Conservation (phyloP, 2,329 filamentous ascomycete genomes). For the Claviceps sp. region DNA sequence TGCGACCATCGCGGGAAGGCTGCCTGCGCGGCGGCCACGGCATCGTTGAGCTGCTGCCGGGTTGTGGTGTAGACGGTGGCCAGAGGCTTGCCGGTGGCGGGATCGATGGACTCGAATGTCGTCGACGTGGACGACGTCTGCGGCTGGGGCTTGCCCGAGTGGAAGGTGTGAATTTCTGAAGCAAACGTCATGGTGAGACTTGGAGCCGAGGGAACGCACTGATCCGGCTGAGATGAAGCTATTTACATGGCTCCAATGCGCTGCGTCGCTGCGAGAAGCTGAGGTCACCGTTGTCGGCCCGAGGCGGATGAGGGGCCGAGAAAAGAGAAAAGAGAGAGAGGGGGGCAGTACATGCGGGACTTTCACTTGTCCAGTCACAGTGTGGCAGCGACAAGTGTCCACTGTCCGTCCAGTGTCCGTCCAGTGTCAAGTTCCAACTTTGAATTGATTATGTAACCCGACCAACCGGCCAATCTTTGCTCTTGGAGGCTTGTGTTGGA, state of each 20-base stretch:
- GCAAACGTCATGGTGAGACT: conserved; percentile 31
- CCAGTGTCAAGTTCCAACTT: too few relatives aligned
- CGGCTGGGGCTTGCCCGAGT: conserved; percentile 55
- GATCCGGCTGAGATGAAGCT: neutral
- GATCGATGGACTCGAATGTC: conserved; percentile 61
- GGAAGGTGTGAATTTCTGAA: conserved; percentile 49
- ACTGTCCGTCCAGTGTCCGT: too few relatives aligned
- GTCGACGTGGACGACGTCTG: conserved; percentile 39
- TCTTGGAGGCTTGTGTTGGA: too few relatives aligned
- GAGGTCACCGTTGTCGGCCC: too few relatives aligned
- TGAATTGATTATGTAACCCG: too few relatives aligned
- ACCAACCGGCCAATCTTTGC: too few relatives aligned
- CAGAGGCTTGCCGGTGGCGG: conserved; percentile 54
- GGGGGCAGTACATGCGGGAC: too few relatives aligned
- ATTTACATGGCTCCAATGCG: neutral
- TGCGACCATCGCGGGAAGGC: conserved; percentile 68
- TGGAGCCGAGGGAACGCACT: conserved; percentile 16
- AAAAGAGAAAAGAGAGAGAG: too few relatives aligned
- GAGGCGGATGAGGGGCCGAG: too few relatives aligned
- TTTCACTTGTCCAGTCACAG: too few relatives aligned
- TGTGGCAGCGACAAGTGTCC: too few relatives aligned
- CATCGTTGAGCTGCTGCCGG: conserved; percentile 52
- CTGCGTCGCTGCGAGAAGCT: too few relatives aligned
- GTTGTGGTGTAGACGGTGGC: conserved; percentile 63
- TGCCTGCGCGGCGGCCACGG: conserved; percentile 53